These are phyloP conservation scores for Tulasnella sp. DNA, from an alignment of 768 basidiomycete genomes.

Conservation along the genomic window DNA sequence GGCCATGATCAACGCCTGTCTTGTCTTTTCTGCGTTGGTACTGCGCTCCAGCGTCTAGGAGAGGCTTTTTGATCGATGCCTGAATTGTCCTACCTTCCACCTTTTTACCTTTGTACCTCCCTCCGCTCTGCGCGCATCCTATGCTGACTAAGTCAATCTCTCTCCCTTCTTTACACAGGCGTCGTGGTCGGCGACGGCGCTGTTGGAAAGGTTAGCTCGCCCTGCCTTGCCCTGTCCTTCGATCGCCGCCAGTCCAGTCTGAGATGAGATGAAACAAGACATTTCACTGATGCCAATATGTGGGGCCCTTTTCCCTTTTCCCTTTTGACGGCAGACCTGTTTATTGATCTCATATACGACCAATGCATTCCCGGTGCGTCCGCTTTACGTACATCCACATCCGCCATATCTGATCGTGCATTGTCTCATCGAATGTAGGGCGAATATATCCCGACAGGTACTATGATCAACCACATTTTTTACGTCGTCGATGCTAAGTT, in stretches of 20 bases:
- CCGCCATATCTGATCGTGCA: constrained; percentile 17
- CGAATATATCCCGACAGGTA: constrained; percentile 94
- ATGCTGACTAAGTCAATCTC: neutral
- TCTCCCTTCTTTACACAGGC: constrained; percentile 37
- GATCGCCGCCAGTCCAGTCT: neutral
- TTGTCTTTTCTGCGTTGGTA: neutral
- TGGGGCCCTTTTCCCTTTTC: neutral
- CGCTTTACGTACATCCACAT: constrained; percentile 6
- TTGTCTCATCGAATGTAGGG: constrained; percentile 41
- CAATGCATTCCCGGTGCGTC: constrained; percentile 84
- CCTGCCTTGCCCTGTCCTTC: neutral
- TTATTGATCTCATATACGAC: constrained; percentile 99
- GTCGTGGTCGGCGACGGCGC: constrained; percentile 99
- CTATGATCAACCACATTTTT: constrained; percentile 22
- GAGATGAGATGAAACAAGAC: neutral
- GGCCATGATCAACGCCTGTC: neutral
- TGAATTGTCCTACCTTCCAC: neutral
- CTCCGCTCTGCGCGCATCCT: neutral
- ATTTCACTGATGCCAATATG: neutral
- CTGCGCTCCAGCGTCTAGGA: neutral
- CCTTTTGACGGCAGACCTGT: constrained; percentile 65
- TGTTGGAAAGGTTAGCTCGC: constrained; percentile 74
- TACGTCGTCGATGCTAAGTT: neutral
- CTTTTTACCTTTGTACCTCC: neutral
- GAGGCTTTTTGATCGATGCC: neutral